Base-by-base conservation (phyloP, 129 eudicot species). In the Flaveria linearis region DNA sequence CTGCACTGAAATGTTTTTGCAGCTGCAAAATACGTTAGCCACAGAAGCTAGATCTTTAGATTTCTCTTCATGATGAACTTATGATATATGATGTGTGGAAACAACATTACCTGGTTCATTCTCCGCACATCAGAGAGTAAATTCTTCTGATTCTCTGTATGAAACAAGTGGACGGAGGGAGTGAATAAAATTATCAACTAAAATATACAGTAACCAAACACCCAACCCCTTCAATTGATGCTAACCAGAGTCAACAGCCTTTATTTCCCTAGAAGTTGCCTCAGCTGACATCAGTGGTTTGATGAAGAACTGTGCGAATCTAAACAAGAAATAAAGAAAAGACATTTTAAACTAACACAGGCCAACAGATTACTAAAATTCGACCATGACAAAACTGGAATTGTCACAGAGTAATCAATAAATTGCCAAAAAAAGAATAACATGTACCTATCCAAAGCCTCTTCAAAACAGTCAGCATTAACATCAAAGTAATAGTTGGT, bases 221-320 rank as follows among this genome's bases (percentile, higher is more conserved):
- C 41, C 49, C 45, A 76, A 71, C 68, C 51, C 23, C 57, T 67
- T 68, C 69, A 46, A 26, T 30, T 36, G 63, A 76, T 81, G 68
- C 87, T 75, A 26, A 91, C 98, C 98, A 75, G 98, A 93, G 80
- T 93, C 98, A 30, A 93, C 98, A 3, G 96, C 99, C 81, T 94
- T 91, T 74, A 94, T 94, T 80, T 94, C 99, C 85, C 99, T 81
- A 26, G 73, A 91, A 62, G 97, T 91, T 76, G 99, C 99, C 86
- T 94, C 99, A 71, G 96, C 73, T 71, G 99, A 91, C 99, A 94
- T 94, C 78, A 94, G 77, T 64, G 99, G 99, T 65, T 89, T 91
- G 82, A 91, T 86, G 80, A 94, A 94, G 81, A 94, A 94, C 87
- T 94, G 99, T 16, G 99, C 97, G 81, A 94, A 94, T 87, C 99